Evolutionary conservation across 2,329 filamentous ascomycete genomes (phyloP).

Genomic region (Penicillium sp.): DNA sequence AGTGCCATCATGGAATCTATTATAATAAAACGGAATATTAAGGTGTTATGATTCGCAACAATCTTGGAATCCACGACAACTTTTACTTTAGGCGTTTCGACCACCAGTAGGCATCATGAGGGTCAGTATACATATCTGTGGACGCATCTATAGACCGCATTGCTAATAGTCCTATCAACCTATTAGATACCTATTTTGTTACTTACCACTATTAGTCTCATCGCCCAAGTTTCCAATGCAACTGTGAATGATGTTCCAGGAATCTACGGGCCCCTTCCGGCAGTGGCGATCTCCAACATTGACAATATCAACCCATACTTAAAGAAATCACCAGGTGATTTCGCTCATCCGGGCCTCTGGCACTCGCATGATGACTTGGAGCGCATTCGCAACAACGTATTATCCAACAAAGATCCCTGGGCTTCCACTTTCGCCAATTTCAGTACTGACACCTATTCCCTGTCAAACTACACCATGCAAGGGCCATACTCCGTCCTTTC

Average conservation of each 20-base stretch:
- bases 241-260: background rate
- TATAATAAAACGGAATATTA: no score
- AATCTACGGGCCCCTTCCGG: background rate
- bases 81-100: no score
- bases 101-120: no score
- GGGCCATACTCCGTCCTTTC: background rate
- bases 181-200: no score
- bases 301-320: background rate
- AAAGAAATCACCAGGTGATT: background rate
- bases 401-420: slow-evolving; percentile 22
- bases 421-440: slow-evolving; percentile 35
- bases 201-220: no score
- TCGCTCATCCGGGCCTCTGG: slow-evolving; percentile 25
- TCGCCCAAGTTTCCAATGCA: background rate
- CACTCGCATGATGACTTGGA: slow-evolving; percentile 27
- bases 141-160: no score
- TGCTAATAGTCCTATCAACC: no score
- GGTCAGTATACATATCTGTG: no score
- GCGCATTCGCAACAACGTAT: slow-evolving; percentile 17
- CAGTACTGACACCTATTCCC: slow-evolving; percentile 27
- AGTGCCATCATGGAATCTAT: no score
- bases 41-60: no score
- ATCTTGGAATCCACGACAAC: no score
- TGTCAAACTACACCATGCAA: slow-evolving; percentile 12
- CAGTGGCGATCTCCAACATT: background rate